These are phyloP conservation scores for Centrapalus pauciflorus DNA, from an alignment of 129 eudicot species.

Conservation along the genomic window DNA sequence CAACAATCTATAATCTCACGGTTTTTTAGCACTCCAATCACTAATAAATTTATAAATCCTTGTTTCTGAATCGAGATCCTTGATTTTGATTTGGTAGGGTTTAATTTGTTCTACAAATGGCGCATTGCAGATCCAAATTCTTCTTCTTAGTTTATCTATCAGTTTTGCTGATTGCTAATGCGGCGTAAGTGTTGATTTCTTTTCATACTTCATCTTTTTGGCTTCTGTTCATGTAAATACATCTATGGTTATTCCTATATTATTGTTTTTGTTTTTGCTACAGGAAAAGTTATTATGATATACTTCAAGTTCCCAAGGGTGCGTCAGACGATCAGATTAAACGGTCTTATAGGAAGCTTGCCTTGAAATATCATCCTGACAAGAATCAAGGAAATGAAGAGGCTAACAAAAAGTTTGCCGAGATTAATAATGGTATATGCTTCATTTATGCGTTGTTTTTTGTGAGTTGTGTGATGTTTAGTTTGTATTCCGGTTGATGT, in stretches of 20 bases:
- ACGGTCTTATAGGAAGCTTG: conserved; percentile 85
- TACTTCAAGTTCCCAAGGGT: conserved; percentile 84
- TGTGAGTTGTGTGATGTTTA: neutral
- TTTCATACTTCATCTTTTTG: neutral
- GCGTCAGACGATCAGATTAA: conserved; percentile 96
- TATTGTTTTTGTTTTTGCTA: neutral
- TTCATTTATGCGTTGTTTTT: neutral
- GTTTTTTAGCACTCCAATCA: too few relatives aligned
- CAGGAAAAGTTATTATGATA: conserved; percentile 94
- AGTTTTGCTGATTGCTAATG: conserved; percentile 37
- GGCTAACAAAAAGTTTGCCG: conserved; percentile 89
- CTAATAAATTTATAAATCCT: too few relatives aligned
- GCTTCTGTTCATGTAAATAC: neutral
- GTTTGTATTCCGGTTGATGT: neutral
- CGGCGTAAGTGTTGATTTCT: conserved; percentile 53
- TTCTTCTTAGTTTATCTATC: conserved; percentile 42
- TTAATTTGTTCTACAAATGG: conserved; percentile 32
- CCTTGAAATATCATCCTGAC: conserved; percentile 95
- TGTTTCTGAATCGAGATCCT: conserved; percentile 6
- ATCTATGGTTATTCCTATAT: neutral
- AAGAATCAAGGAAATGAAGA: conserved; percentile 98
- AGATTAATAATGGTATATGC: conserved; percentile 73
- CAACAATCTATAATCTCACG: too few relatives aligned
- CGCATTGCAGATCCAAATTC: conserved; percentile 47
- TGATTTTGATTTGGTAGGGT: conserved; percentile 8